Evolutionary conservation across 2,329 filamentous ascomycete species (phyloP).

Genomic region (Exutisphaerella laricina): DNA sequence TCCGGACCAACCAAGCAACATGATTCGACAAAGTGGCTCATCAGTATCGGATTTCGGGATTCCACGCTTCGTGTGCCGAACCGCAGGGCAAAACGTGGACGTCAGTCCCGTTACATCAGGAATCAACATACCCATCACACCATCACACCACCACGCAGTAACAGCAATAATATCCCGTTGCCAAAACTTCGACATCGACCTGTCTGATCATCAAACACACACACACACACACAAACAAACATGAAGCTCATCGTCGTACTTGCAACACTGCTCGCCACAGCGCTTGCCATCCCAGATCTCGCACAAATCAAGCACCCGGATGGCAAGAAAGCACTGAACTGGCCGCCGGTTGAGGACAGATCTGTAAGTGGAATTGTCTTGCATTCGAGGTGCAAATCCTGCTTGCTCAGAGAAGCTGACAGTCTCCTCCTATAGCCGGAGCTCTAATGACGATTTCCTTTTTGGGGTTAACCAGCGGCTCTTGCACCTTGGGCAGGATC

Average conservation of each 20-base stretch:
- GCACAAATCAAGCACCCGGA: slow-evolving; percentile 2
- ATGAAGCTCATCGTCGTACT: neutral
- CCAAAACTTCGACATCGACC: neutral
- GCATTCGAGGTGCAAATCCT: neutral
- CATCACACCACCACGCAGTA: neutral
- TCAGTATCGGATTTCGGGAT: neutral
- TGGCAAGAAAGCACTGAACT: slow-evolving; percentile 1
- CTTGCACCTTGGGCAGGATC: neutral
- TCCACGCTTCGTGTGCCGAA: slow-evolving; percentile 1
- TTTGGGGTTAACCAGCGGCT: neutral
- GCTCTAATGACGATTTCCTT: neutral
- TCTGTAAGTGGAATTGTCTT: neutral
- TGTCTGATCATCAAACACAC: neutral
- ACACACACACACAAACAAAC: neutral
- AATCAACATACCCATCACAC: neutral
- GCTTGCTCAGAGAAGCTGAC: neutral
- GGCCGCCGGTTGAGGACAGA: slow-evolving; percentile 1
- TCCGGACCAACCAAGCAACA: no score
- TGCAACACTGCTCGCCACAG: neutral
- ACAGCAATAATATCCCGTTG: neutral
- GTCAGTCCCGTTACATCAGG: neutral
- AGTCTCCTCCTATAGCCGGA: neutral
- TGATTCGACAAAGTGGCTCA: neutral
- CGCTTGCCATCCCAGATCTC: neutral
- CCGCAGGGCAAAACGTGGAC: no score